These are phyloP conservation scores for Penicillium angulare DNA, from an alignment of 495 filamentous ascomycete species.

Conservation along the genomic window DNA sequence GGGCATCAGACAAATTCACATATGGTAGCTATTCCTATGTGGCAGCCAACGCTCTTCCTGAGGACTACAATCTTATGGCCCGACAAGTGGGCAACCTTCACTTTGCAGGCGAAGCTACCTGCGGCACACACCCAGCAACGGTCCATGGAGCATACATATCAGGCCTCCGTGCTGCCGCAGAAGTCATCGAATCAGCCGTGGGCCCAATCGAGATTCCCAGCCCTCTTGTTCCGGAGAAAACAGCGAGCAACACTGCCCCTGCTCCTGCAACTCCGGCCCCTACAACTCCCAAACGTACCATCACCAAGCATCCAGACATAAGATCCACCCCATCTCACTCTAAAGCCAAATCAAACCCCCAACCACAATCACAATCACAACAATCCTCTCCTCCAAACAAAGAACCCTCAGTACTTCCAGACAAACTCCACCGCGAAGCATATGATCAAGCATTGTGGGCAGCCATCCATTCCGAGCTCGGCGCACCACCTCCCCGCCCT, in stretches of 20 bases:
- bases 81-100: slow-evolving; percentile 78
- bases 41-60: slow-evolving; percentile 70
- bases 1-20: slow-evolving; percentile 85
- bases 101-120: slow-evolving; percentile 96
- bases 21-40: slow-evolving; percentile 93
- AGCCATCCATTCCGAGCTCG: slow-evolving; percentile 65
- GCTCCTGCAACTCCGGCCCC: no score
- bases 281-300: no score
- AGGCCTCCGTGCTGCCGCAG: slow-evolving; percentile 81
- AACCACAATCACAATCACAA: neutral
- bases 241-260: slow-evolving; percentile 1
- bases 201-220: slow-evolving; percentile 76
- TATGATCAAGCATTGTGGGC: slow-evolving; percentile 74
- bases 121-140: slow-evolving; percentile 91
- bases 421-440: slow-evolving; percentile 56
- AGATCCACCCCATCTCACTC: neutral
- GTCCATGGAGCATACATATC: slow-evolving; percentile 97
- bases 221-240: slow-evolving; percentile 71
- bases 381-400: slow-evolving; percentile 9
- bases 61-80: slow-evolving; percentile 96
- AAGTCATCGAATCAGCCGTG: slow-evolving; percentile 73
- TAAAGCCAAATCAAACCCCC: neutral
- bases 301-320: slow-evolving; percentile 15
- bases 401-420: slow-evolving; percentile 36
- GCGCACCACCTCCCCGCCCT: slow-evolving; percentile 69